Percentiles rank a stretch among this genome's conserved stretches.
These are phyloP conservation scores for Trichoderma oligosporum DNA, from an alignment of 2,329 filamentous ascomycete species.

Conservation along the genomic window DNA sequence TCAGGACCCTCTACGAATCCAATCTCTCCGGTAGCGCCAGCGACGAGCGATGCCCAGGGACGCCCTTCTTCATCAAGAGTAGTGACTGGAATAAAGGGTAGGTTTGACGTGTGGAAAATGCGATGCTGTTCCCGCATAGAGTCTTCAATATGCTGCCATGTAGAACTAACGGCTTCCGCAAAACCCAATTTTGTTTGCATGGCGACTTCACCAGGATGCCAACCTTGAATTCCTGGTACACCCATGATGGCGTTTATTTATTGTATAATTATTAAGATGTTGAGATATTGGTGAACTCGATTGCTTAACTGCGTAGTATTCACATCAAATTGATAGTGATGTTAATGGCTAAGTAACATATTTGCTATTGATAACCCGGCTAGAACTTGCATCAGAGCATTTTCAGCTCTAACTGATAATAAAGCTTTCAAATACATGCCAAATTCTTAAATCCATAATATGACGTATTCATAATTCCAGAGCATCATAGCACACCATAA, in stretches of 20 bases:
- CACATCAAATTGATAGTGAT: too few relatives aligned
- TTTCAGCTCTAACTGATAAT: not conserved
- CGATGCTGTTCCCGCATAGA: conserved; percentile 17
- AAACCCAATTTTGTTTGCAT: conserved; percentile 14
- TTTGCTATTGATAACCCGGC: too few relatives aligned
- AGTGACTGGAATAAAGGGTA: conserved; percentile 13
- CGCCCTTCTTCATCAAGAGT: conserved; percentile 13
- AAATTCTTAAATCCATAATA: not conserved
- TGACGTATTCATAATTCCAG: conserved; percentile 3
- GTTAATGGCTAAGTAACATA: too few relatives aligned
- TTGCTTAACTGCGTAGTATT: not conserved
- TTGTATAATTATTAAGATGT: not conserved
- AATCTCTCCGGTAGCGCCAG: conserved; percentile 7
- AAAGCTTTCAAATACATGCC: not conserved
- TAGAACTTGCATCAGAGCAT: not conserved
- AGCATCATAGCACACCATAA: not conserved
- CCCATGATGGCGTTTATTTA: not conserved
- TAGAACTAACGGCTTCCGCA: not conserved
- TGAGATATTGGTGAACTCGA: not conserved
- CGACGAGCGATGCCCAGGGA: conserved; percentile 17
- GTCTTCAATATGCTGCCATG: conserved; percentile 5
- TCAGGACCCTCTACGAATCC: conserved; percentile 13
- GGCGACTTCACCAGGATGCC: conserved; percentile 15
- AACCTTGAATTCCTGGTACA: conserved; percentile 1
- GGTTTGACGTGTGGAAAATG: conserved; percentile 15